Evolutionary conservation across 2,329 filamentous ascomycete species (phyloP), one percentile per base, ranked within the genome.

Genomic region (Nectriaceae sp.): DNA sequence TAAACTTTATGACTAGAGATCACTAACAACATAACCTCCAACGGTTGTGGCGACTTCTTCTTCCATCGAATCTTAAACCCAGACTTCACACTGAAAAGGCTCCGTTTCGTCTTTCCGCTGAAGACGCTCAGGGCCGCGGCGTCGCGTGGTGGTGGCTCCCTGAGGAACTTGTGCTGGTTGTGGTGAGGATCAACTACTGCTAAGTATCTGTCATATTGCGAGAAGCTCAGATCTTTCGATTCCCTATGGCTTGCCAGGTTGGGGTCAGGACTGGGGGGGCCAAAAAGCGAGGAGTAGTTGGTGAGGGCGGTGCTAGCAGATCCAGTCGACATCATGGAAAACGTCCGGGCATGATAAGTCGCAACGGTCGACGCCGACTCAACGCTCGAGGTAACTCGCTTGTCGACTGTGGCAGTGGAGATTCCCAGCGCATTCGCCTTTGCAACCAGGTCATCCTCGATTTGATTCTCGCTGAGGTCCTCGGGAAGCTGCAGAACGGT

Each of bases 201-300:
- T 31, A 82, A 57, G 50, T 79, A 81, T 50, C 69, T 74, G 24
- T 83, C 78, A 56, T 82, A 83, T 22, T 74, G 71, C 5, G 70
- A 66, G 54, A 82, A 81, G 47, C 65, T 76, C 21, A 77, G 62
- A 29, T 62, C 70, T 50, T 70, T 72, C 31, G 70, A 70, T 45
- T 70, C 57, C 19, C 55, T 47, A 38, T 40, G 53, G 33, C 52
- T 54, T 20, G 47, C 47, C 26, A 52, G 50, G 61, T 68, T 46
- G 57, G 54, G 35, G 64, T 60, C 47, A 42, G 55, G 49, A 21
- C 49, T 52, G 18, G 59, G 53, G 5, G 56, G 60, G 6, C 60
- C 66, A 44, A 67, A 69, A 18, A 71, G 61, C 41, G 74, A 76
- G 1, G 75, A 76, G 44, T 70, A 68, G 18, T 72, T 70, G 2